Percentiles rank a stretch among this genome's conserved stretches.
These are phyloP conservation scores for Arthrinium puccinioides DNA, from an alignment of 2,329 filamentous ascomycete species.

Conservation along the genomic window DNA sequence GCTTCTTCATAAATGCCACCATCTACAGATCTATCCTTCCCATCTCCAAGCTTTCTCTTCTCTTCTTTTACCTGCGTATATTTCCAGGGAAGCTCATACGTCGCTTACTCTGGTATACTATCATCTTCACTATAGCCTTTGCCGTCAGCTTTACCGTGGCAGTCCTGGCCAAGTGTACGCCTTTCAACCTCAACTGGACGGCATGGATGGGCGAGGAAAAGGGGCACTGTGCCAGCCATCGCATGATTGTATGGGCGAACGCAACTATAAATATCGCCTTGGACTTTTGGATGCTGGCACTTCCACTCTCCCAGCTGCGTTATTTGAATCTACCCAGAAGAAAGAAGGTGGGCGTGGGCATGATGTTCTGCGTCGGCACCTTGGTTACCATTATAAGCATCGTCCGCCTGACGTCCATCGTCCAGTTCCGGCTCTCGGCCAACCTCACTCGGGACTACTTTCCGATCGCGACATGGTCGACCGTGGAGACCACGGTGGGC, in stretches of 20 bases:
- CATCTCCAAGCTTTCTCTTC: conserved; percentile 26
- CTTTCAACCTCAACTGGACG: conserved; percentile 26
- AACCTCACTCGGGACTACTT: conserved; percentile 22
- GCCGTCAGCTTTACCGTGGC: conserved; percentile 13
- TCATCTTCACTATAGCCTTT: conserved; percentile 14
- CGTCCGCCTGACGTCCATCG: conserved; percentile 20
- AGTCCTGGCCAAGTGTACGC: conserved; percentile 22
- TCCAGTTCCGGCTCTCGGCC: conserved; percentile 16
- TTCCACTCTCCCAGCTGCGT: conserved; percentile 34
- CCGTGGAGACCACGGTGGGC: conserved; percentile 23
- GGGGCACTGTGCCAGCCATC: conserved; percentile 20
- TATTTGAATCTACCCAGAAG: conserved; percentile 32
- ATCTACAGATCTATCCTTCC: conserved; percentile 8
- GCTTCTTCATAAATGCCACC: conserved; percentile 13
- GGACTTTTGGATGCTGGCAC: conserved; percentile 31
- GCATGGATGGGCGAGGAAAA: conserved; percentile 24
- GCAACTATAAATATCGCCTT: conserved; percentile 31
- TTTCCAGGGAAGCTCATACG: conserved; percentile 17
- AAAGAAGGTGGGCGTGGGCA: conserved; percentile 35
- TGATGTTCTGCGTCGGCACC: conserved; percentile 39
- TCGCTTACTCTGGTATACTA: conserved; percentile 3
- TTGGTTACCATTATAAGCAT: conserved; percentile 26
- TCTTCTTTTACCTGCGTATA: conserved; percentile 28
- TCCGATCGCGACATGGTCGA: conserved; percentile 23
- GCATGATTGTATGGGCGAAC: conserved; percentile 25